phyloP scores from a whole-genome alignment of 1,284 basidiomycete species.

The Sanghuangporus weigelae region DNA sequence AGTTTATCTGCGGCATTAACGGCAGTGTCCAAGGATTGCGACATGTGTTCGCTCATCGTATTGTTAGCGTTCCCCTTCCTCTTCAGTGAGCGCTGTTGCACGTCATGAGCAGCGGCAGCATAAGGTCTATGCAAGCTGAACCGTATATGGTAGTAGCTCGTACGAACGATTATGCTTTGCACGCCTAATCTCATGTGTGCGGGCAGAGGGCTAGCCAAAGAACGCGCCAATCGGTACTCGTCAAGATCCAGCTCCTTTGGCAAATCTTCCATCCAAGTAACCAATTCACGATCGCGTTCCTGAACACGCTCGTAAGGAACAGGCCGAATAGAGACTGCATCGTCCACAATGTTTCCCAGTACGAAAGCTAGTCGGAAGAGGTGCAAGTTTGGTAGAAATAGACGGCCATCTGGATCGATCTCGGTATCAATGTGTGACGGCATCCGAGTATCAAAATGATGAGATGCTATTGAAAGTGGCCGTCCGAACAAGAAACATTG shows the following conservation, averaged over 20 bases:
- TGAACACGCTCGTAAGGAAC: slow-evolving; percentile 68
- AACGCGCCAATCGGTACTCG: slow-evolving; percentile 64
- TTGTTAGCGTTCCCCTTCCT: slow-evolving; percentile 2
- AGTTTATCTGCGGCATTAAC: slow-evolving; percentile 70
- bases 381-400: slow-evolving; percentile 68
- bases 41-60: slow-evolving; percentile 41
- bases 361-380: slow-evolving; percentile 69
- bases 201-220: slow-evolving; percentile 54
- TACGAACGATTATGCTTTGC: slow-evolving; percentile 71
- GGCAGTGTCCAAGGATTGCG: slow-evolving; percentile 61
- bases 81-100: slow-evolving; percentile 5
- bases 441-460: slow-evolving; percentile 74
- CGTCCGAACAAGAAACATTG: slow-evolving; percentile 82
- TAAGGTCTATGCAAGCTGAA: slow-evolving; percentile 78
- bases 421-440: slow-evolving; percentile 59
- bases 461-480: slow-evolving; percentile 64
- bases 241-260: slow-evolving; percentile 69
- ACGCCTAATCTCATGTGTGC: slow-evolving; percentile 54
- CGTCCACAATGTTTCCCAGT: slow-evolving; percentile 76
- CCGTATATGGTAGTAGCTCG: slow-evolving; percentile 72
- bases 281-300: slow-evolving; percentile 60
- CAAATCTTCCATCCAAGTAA: slow-evolving; percentile 66
- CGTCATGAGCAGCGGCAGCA: slow-evolving; percentile 36
- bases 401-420: slow-evolving; percentile 52
- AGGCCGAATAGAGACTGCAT: slow-evolving; percentile 68